Evolutionary conservation across 495 filamentous ascomycete species (phyloP), one percentile per base, ranked within the genome.

Genomic region (Aspergillus kassunensis): DNA sequence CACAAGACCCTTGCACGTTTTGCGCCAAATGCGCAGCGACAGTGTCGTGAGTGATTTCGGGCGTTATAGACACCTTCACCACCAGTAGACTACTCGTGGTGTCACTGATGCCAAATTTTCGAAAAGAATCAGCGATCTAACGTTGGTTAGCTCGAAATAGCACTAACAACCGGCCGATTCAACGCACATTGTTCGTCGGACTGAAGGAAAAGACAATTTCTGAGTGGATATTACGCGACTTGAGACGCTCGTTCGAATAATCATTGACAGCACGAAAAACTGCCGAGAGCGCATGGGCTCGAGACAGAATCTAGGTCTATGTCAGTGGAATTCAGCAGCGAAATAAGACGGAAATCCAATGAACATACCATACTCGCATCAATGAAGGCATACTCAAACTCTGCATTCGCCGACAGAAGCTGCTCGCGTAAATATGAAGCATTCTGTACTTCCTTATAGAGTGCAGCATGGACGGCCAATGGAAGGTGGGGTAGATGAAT

Each of bases 321-420:
- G 19, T 70, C 33, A 63, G 49, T 15, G n/a, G 1, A 20, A 51
- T 15, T 25, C 41, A 13, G 1, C 21, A 36, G 11, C 24, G 20
- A 19, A n/a, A 24, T 13, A 27, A 29, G 9, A 1, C 12, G 9
- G 6, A 23, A 16, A 15, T 4, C 12, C 12, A n/a, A 8, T 13
- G 7, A 9, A 31, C 45, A 48, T 65, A 91, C 82, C 65, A 82
- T 76, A 44, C 75, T 81, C 1, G 90, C 90, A 67, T 98, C 91
- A 39, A 98, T 82, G 44, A 98, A 86, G 4, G 92, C 92, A 74
- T 96, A 97, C 66, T 97, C 89, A 59, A 88, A 97, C 11, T 86
- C 85, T 20, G 77, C 56, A 56, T 96, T 95, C 9, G 87, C 86
- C 3, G 82, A 78, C 7, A 97, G 70, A 13, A 97, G 79, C 68